Base-by-base conservation (phyloP, 768 basidiomycete species). In the Gymnopilus dilepis region DNA sequence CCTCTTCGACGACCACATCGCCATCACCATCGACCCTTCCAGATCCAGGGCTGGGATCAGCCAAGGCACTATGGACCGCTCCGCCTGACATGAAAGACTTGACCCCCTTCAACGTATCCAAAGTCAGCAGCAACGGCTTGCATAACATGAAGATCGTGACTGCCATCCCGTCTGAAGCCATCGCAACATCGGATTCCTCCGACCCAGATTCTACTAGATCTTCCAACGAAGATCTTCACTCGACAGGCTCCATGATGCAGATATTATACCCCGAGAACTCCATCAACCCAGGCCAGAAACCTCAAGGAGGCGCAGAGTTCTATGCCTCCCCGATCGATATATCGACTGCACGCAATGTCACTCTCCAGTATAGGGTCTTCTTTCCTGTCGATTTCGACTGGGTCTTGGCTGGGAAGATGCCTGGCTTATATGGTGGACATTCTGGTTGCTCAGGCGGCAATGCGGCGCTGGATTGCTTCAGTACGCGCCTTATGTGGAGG, bases 401-500 rank as follows among this genome's bases (percentile, higher is more conserved):
- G 80, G 92, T 93, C 17, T 79, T 84, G 56, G 94, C 84, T 4
- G 95, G 95, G 6, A 96, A 97, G 74, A 72, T 96, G 5, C 92
- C 94, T 0, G 95, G 94, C 0, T 63, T 95, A 4, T 93, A 87
- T 67, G 90, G 89, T 0, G 90, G 90, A 0, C 86, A 83, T 64
- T 76, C 70, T 3, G 82, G 78, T 19, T 93, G 91, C 70, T 91
- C 90, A 19, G 92, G 92, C 5, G 92, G 92, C 0, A 78, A 86
- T 65, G 80, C 81, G n/a, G 94, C 92, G 6, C 64, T 77, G 34
- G 79, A 82, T 43, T 96, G 94, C 67, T 96, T 92, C 70, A 92
- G 90, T 69, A 94, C 93, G 6, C 76, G 94, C 26, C 59, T 95
- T 65, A 95, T 96, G 94, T 95, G 90, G 89, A 79, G 90, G 38